Percentiles rank a stretch among this genome's conserved stretches.
phyloP scores from a whole-genome alignment of 768 basidiomycete genomes.

The Mycena chlorophos region DNA sequence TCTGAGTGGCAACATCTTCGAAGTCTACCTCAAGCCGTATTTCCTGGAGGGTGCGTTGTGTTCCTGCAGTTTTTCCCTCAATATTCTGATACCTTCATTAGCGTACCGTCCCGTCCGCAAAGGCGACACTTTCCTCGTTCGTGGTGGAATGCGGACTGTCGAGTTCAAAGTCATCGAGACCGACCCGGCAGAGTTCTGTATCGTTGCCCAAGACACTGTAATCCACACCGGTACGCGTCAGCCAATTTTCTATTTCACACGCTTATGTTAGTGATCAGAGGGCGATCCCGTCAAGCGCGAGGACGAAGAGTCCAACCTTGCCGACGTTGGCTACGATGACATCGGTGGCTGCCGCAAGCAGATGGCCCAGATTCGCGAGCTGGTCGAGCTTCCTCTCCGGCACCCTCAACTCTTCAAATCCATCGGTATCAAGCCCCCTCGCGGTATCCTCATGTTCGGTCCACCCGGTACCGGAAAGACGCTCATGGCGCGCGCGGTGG shows the following conservation, averaged over 20 bases:
- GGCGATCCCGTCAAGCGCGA: slow-evolving; percentile 99
- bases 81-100: slow-evolving; percentile 25
- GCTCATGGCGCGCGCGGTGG: slow-evolving; percentile 98
- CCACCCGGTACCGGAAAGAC: slow-evolving; percentile 99
- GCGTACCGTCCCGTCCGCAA: slow-evolving; percentile 95
- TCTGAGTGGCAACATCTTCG: slow-evolving; percentile 96
- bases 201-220: slow-evolving; percentile 98
- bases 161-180: slow-evolving; percentile 99
- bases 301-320: slow-evolving; percentile 95
- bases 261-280: slow-evolving; percentile 49
- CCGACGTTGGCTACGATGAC: slow-evolving; percentile 98
- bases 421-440: slow-evolving; percentile 99
- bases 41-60: slow-evolving; percentile 84
- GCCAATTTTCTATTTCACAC: neutral
- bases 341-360: slow-evolving; percentile 99
- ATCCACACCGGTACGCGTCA: slow-evolving; percentile 73
- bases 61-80: neutral
- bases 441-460: slow-evolving; percentile 98
- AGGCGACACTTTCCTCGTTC: slow-evolving; percentile 98
- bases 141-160: slow-evolving; percentile 96
- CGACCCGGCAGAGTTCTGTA: slow-evolving; percentile 97
- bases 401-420: slow-evolving; percentile 99
- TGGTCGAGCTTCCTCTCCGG: slow-evolving; percentile 95
- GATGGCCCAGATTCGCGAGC: slow-evolving; percentile 99
- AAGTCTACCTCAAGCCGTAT: slow-evolving; percentile 98